These are phyloP conservation scores for Trichoderma sp. DNA, from an alignment of 2,329 filamentous ascomycete species.

Conservation along the genomic window DNA sequence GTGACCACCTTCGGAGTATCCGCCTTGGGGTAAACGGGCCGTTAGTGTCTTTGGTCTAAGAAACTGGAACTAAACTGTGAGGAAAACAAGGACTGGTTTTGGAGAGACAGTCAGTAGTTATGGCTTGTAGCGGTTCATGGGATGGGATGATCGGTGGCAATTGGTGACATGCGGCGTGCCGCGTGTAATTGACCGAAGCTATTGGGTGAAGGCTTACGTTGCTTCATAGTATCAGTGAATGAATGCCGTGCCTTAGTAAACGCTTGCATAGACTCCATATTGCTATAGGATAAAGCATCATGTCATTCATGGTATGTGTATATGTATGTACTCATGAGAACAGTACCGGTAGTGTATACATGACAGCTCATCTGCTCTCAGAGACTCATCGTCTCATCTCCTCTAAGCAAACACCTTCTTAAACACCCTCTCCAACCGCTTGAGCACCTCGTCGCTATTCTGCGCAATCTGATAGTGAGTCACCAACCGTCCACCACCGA, in stretches of 20 bases:
- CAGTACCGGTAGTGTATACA: background rate
- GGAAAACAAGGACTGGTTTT: background rate
- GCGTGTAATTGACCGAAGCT: background rate
- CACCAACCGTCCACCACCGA: constrained; percentile 43
- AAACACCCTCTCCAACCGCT: constrained; percentile 56
- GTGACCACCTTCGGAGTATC: background rate
- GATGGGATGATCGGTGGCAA: background rate
- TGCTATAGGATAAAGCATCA: background rate
- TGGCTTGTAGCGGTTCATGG: background rate
- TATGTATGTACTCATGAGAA: background rate
- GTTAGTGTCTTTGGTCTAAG: background rate
- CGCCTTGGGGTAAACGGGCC: background rate
- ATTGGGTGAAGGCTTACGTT: background rate
- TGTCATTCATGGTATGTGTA: background rate
- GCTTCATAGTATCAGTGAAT: background rate
- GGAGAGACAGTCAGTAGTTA: background rate
- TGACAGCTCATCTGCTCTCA: background rate
- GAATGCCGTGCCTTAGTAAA: background rate
- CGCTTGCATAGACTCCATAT: background rate
- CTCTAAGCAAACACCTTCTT: constrained; percentile 30
- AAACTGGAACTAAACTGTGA: background rate
- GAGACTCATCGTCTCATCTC: no score
- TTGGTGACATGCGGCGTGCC: background rate
- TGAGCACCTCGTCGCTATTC: constrained; percentile 57
- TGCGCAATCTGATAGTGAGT: constrained; percentile 61